Evolutionary conservation across 139 green algal species (phyloP).

Genomic region (Chlorella vulgaris): DNA sequence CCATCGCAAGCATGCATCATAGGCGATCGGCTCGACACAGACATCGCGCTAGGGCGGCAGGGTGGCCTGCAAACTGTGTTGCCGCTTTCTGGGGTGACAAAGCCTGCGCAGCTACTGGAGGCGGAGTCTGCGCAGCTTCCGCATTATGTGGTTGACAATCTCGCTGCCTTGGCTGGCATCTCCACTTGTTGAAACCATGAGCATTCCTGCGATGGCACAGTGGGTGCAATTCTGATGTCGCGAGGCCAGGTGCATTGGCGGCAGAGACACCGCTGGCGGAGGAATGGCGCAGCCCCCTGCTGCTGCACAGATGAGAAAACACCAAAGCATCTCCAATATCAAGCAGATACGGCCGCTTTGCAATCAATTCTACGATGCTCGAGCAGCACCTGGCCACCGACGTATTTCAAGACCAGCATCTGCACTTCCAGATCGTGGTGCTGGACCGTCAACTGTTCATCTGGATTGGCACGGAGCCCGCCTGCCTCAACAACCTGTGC

Average conservation of each 20-base stretch:
- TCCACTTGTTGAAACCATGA: neutral
- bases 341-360: too few species aligned
- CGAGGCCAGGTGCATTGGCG: too few species aligned
- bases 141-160: conserved; percentile 45
- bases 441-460: conserved; percentile 36
- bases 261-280: too few species aligned
- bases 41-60: conserved; percentile 63
- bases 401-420: conserved; percentile 15
- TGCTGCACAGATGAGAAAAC: too few species aligned
- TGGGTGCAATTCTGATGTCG: too few species aligned
- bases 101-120: conserved; percentile 8
- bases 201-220: too few species aligned
- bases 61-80: conserved; percentile 61
- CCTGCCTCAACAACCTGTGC: conserved; percentile 22
- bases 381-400: neutral
- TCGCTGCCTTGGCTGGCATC: conserved; percentile 53
- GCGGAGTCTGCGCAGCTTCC: conserved; percentile 17
- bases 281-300: too few species aligned
- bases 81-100: conserved; percentile 58
- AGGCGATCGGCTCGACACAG: conserved; percentile 71
- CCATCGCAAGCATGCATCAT: conserved; percentile 58
- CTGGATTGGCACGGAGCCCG: conserved; percentile 16
- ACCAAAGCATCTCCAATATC: too few species aligned
- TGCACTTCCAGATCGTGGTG: conserved; percentile 43
- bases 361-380: too few species aligned